Evolutionary conservation across 2,329 filamentous ascomycete genomes (phyloP).

Genomic region (Paecilomyces sp.): DNA sequence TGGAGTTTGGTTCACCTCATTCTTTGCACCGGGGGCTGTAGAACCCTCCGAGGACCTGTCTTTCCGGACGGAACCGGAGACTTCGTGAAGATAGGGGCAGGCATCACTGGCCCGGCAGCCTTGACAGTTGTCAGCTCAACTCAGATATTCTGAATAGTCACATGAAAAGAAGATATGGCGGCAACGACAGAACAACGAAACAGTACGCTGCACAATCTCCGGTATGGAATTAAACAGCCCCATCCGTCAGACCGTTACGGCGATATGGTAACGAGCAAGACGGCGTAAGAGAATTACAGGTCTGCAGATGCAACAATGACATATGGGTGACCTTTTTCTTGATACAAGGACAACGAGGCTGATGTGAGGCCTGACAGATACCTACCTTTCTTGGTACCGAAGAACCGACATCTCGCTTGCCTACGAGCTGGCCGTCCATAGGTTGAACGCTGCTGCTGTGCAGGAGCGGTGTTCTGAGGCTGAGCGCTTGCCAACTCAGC

Average conservation of each 20-base stretch:
- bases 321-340: background rate
- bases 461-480: conserved; percentile 10
- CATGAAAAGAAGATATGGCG: background rate
- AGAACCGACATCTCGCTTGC: conserved; percentile 28
- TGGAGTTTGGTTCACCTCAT: conserved; percentile 5
- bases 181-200: background rate
- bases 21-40: conserved; percentile 6
- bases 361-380: conserved; percentile 11
- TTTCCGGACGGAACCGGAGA: conserved; percentile 11
- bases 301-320: conserved; percentile 5
- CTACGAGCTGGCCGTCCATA: conserved; percentile 9
- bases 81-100: conserved; percentile 46
- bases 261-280: conserved; percentile 2
- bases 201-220: background rate
- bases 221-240: background rate
- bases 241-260: conserved; percentile 1
- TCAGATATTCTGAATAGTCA: conserved; percentile 5
- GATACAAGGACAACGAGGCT: conserved; percentile 2
- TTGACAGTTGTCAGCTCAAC: conserved; percentile 19
- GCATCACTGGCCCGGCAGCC: conserved; percentile 47
- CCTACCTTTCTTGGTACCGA: conserved; percentile 33
- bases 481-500: conserved; percentile 18
- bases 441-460: conserved; percentile 7
- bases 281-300: conserved; percentile 11
- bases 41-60: conserved; percentile 8